These are phyloP conservation scores for Triticum urartu DNA, from an alignment of 176 grass and related monocot genomes.

Conservation along the genomic window DNA sequence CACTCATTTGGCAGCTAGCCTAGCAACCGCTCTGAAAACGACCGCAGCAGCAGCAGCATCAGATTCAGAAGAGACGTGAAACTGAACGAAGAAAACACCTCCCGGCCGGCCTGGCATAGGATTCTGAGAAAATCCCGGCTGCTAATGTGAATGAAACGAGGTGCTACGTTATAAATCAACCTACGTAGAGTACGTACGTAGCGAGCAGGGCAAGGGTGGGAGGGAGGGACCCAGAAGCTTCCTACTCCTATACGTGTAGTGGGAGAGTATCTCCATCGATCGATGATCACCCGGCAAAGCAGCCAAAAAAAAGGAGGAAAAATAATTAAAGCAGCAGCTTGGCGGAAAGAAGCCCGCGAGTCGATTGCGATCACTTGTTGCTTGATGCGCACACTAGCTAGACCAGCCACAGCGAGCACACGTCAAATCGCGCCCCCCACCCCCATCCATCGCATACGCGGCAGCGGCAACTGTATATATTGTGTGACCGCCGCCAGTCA, in stretches of 20 bases:
- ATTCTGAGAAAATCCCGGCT: neutral
- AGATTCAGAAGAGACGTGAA: neutral
- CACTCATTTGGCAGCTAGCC: neutral
- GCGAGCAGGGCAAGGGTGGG: too few species aligned
- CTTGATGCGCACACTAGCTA: neutral
- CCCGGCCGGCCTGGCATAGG: neutral
- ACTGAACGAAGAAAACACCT: neutral
- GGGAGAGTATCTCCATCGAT: too few species aligned
- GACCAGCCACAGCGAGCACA: neutral
- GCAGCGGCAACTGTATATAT: neutral
- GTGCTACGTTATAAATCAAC: too few species aligned
- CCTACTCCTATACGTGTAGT: too few species aligned
- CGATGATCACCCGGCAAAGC: neutral
- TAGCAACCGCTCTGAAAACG: neutral
- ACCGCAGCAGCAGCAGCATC: neutral
- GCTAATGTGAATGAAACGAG: too few species aligned
- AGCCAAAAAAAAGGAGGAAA: neutral
- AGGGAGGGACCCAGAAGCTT: too few species aligned
- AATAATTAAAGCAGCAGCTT: neutral
- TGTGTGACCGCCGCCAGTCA: neutral
- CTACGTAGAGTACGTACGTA: too few species aligned
- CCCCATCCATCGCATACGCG: neutral
- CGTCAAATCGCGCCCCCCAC: neutral
- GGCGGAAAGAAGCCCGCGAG: neutral
- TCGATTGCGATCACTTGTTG: neutral